phyloP scores from a whole-genome alignment of 352 stramenopile genomes.

The Phytopythium mirpurense region DNA sequence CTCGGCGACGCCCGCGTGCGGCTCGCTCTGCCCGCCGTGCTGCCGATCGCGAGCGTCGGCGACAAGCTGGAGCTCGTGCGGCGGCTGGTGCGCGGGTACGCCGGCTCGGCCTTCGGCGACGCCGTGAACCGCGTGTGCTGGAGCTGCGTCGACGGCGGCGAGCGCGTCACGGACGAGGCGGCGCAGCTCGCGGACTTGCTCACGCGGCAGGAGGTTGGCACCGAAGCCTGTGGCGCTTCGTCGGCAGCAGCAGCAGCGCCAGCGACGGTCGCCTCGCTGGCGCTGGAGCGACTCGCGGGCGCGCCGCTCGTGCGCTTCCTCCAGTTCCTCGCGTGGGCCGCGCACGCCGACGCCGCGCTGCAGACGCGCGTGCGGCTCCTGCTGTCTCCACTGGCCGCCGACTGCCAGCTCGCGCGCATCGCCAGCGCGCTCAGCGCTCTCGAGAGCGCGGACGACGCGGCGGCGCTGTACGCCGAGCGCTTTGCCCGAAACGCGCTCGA shows the following conservation, averaged over 20 bases:
- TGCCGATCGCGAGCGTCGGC: conserved; percentile 47
- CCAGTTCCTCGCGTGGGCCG: conserved; percentile 62
- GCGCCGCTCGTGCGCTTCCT: conserved; percentile 50
- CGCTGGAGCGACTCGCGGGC: conserved; percentile 54
- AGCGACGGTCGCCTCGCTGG: conserved; percentile 23
- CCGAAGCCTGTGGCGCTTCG: not conserved
- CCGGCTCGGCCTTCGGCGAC: conserved; percentile 45
- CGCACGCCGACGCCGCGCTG: conserved; percentile 52
- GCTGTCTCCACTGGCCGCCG: conserved; percentile 33
- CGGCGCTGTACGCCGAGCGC: conserved; percentile 27
- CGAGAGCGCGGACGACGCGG: conserved; percentile 32
- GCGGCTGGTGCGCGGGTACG: conserved; percentile 49
- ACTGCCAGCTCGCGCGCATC: conserved; percentile 47
- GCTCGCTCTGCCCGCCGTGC: conserved; percentile 46
- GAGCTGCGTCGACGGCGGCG: conserved; percentile 63
- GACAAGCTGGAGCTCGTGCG: conserved; percentile 52
- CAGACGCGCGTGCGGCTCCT: conserved; percentile 41
- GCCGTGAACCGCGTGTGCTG: conserved; percentile 60
- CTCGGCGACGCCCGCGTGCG: conserved; percentile 58
- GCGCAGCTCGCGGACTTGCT: conserved; percentile 55
- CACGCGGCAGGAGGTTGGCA: conserved; percentile 16
- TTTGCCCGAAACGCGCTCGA: conserved; percentile 24
- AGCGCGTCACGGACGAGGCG: conserved; percentile 63
- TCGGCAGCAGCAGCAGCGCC: not conserved
- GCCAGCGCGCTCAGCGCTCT: conserved; percentile 38